Base-by-base conservation (phyloP, 1,284 basidiomycete species). In the Cutaneotrichosporon curvatum region DNA sequence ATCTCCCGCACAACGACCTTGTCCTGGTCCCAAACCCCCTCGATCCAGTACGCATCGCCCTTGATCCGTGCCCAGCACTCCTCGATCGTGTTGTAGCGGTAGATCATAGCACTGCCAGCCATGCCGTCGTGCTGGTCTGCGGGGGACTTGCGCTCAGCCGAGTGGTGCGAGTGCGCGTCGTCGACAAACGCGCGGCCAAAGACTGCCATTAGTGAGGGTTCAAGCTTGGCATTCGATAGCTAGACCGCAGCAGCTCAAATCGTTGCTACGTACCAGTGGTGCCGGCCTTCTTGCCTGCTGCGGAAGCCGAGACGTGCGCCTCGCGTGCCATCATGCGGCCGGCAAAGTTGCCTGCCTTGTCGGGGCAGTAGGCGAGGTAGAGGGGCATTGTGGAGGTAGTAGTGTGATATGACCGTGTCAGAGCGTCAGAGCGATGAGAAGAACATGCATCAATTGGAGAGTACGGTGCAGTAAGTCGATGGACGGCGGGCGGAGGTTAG, bases 11-110 rank as follows among this genome's bases (percentile, higher is more conserved):
- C 59, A 12, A 46, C 39, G 6, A 53, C 51, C 37, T 53, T 56
- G 21, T 65, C 67, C 52, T 59, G 53, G 55, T 71, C 67, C 69
- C 69, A 71, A 8, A 71, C 64, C 18, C 65, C 65, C 15, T 50
- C 62, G 8, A 60, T 65, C 63, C 64, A 71, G 52, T 71, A 71
- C 37, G 63, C 56, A 48, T 71, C 69, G 5, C 48, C 48, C 51
- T 62, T 65, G 43, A 71, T 58, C 41, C 65, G 50, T 25, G 54
- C 53, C 67, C 65, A 70, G 19, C 59, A 61, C 2, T 53, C 58
- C 32, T 61, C 63, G 34, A 70, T 43, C 10, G 52, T 53, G 1
- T 56, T 51, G 35, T 55, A 56, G 21, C 63, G 61, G 51, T 66
- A 53, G 37, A 70, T 48, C 65, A 71, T 65, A 37, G 69, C 48